Percentiles rank a stretch among this genome's conserved stretches.
Conservation (phyloP, 345 rosid species). For the Acer negundo region DNA sequence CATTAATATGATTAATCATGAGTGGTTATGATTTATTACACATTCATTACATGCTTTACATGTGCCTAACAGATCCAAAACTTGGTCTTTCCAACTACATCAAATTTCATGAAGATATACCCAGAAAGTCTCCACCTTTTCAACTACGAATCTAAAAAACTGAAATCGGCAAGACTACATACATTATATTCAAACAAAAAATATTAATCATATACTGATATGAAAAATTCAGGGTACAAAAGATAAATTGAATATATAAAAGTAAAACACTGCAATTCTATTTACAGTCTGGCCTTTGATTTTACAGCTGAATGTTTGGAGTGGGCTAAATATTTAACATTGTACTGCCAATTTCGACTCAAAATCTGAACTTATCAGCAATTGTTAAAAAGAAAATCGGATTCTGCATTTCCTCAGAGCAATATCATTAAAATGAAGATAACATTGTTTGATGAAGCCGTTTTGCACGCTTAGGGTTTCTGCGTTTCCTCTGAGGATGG, state of each 20-base stretch:
- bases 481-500: slow-evolving; percentile 58
- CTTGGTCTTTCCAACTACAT: neutral
- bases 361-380: neutral
- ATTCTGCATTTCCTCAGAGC: neutral
- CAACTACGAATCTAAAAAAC: neutral
- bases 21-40: no score
- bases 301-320: slow-evolving; percentile 14
- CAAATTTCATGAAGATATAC: neutral
- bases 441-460: neutral
- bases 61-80: no score
- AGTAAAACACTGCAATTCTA: slow-evolving; percentile 8
- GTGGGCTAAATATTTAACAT: slow-evolving; percentile 6
- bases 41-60: neutral
- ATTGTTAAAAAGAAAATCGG: slow-evolving; percentile 7
- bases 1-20: neutral
- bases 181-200: neutral
- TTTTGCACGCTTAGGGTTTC: slow-evolving; percentile 43
- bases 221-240: neutral
- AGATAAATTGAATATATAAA: neutral
- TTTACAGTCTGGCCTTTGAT: slow-evolving; percentile 18
- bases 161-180: neutral
- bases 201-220: neutral
- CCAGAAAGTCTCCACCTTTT: no score
- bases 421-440: neutral
- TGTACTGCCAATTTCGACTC: slow-evolving; percentile 4